Base-by-base conservation (phyloP, 495 filamentous ascomycete species). In the Aspergillus diversus region DNA sequence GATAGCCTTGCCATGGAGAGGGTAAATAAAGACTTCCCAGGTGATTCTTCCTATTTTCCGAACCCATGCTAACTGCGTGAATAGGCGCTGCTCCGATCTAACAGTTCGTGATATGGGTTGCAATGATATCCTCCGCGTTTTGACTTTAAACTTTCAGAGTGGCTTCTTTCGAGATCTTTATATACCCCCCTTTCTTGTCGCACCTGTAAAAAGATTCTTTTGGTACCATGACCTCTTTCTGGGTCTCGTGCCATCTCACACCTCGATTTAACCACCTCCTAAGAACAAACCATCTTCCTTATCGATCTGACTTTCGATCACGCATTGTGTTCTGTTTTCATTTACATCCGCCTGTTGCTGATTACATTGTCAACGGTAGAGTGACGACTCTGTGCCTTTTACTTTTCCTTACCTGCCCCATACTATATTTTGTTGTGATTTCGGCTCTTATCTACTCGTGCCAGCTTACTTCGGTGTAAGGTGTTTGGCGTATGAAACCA, bases 1-100 rank as follows among this genome's bases (percentile, higher is more conserved):
- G 81, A 84, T 69, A 83, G 86, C 35, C 87, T 93, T 81, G 84
- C 89, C 46, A 75, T 92, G 73, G 87, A 88, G 69, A 84, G 88
- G 81, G 89, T 91, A 84, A 80, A 87, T 84, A 67, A 17, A 33
- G 16, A 47, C 32, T 3, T 31, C 31, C 42, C 31, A 35, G 9
- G 7, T 67, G 63, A 61, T 61, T 61, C 64, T 70, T 64, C 64
- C 60, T 62, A 61, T 46, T 47, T 37, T 17, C 39, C 33, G 55
- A 37, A 61, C 55, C 13, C 35, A 56, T 54, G 34, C 54, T 55
- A 58, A 76, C 35, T 61, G 62, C n/a, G 34, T 58, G 37, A 57
- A 53, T 59, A 78, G 75, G 65, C 73, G 59, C 56, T 79, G 58
- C 58, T 79, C 57, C 77, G 77, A 64, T 77, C 75, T 37, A 79